Evolutionary conservation across 108 stramenopile species (phyloP).

Genomic region (Bacterosira constricta): DNA sequence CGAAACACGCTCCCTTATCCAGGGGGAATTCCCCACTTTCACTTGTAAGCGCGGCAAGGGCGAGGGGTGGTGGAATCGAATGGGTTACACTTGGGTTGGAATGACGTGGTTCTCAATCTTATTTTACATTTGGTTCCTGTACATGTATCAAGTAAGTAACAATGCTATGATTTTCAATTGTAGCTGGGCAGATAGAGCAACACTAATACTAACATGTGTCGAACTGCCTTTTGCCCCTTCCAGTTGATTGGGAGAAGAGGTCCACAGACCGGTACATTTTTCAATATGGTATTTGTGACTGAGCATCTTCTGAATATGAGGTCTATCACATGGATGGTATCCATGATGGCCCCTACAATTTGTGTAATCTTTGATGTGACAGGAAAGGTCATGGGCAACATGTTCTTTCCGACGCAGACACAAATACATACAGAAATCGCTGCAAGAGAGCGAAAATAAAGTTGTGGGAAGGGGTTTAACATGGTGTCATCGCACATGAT

Average conservation of each 20-base stretch:
- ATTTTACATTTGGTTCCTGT: slow-evolving; percentile 70
- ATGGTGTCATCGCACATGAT: too few relatives aligned
- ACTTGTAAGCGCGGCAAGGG: slow-evolving; percentile 55
- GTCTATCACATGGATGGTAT: slow-evolving; percentile 69
- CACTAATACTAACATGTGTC: background rate
- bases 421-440: slow-evolving; percentile 85
- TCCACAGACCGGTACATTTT: slow-evolving; percentile 49
- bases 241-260: slow-evolving; percentile 54
- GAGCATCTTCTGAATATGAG: slow-evolving; percentile 65
- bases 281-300: slow-evolving; percentile 58
- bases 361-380: slow-evolving; percentile 74
- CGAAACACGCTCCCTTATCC: slow-evolving; percentile 74
- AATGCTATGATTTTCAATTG: background rate
- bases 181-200: too few relatives aligned
- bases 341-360: slow-evolving; percentile 62
- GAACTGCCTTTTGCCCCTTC: background rate
- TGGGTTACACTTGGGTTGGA: slow-evolving; percentile 78
- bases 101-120: slow-evolving; percentile 63
- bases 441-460: slow-evolving; percentile 14
- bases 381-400: slow-evolving; percentile 81
- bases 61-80: slow-evolving; percentile 67
- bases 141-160: slow-evolving; percentile 59
- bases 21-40: slow-evolving; percentile 75
- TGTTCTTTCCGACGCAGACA: slow-evolving; percentile 85
- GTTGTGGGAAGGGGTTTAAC: background rate